Evolutionary conservation across 371 early-diverging fungal genomes (phyloP), one percentile per base, ranked within the genome.

Genomic region (Mortierella polycephala): DNA sequence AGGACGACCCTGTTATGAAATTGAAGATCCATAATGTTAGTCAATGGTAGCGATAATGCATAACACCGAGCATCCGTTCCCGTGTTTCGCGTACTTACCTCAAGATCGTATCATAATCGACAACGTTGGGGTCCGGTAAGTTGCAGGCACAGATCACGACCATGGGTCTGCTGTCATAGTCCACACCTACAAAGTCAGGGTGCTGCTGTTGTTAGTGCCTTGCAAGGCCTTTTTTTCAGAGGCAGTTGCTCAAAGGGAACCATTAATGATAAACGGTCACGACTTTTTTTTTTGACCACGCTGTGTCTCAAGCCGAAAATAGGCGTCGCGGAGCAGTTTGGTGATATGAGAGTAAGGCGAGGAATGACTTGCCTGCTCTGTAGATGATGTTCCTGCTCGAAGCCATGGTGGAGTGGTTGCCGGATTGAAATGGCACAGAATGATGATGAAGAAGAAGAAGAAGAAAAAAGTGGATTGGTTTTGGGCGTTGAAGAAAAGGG

Each of bases 61-160:
- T 2, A 30, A 30, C 30, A 30, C 30, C 30, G 30, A 18, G 44
- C 12, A 45, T 40, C 16, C 7, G 23, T 9, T 41, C 46, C 20
- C 18, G 57, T 55, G 51, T 46, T 50, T 60, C 45, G 70, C 6
- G 53, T 20, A 51, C 37, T 76, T 83, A 92, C 93, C 86, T 87
- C 40, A 96, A 74, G 54, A 97, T 86, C 52, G 86, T 69, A 73
- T 97, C 95, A 80, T 96, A 96, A 74, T 96, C 86, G 11, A 90
- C 89, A 0, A 84, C 77, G 42, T 75, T 72, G 14, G 96, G 94
- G 76, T 92, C 86, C 6, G 96, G 98, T 42, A 97, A 74, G 49
- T 90, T 88, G 82, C 93, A 91, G 14, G 94, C 92, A 81, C 92
- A 91, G 57, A 97, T 83, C 30, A 91, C 91, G 21, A 96, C 82